These are phyloP conservation scores for Peniophora sp. DNA, from an alignment of 1,284 basidiomycete species.

Conservation along the genomic window DNA sequence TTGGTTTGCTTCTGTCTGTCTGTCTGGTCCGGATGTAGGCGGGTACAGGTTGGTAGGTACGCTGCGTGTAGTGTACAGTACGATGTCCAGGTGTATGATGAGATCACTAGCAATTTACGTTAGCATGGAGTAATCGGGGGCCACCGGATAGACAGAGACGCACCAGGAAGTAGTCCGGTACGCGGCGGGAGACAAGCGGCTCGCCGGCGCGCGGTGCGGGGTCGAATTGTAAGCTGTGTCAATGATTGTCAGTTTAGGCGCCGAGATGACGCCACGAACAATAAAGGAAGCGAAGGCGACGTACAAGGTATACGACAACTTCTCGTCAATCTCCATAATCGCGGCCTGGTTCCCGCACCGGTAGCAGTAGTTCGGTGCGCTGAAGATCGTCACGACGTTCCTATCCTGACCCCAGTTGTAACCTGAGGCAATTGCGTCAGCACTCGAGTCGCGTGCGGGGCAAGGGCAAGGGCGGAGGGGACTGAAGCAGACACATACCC, in stretches of 20 bases:
- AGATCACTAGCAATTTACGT: slow-evolving; percentile 8
- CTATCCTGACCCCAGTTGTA: slow-evolving; percentile 98
- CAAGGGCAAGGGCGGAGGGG: slow-evolving; percentile 1
- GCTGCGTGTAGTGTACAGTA: slow-evolving; percentile 27
- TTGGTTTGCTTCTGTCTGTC: slow-evolving; percentile 8
- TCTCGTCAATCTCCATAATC: slow-evolving; percentile 99
- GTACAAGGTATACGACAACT: slow-evolving; percentile 89
- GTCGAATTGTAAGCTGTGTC: slow-evolving; percentile 92
- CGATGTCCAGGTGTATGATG: slow-evolving; percentile 7
- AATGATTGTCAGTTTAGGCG: background rate
- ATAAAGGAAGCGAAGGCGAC: slow-evolving; percentile 22
- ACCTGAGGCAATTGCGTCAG: slow-evolving; percentile 29
- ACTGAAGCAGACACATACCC: slow-evolving; percentile 42
- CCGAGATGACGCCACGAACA: background rate
- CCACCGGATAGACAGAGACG: slow-evolving; percentile 15
- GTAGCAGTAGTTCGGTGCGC: slow-evolving; percentile 99
- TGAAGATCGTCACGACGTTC: slow-evolving; percentile 99
- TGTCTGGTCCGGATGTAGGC: slow-evolving; percentile 5
- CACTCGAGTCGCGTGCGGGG: too few relatives aligned
- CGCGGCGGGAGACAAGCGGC: slow-evolving; percentile 94
- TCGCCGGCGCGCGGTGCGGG: slow-evolving; percentile 97
- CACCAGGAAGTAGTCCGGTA: slow-evolving; percentile 96
- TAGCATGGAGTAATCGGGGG: background rate
- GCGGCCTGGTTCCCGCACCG: slow-evolving; percentile 99
- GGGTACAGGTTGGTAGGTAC: slow-evolving; percentile 19